A percentile compares a stretch with the other conserved stretches of the same genome.
These are phyloP conservation scores for Ophiocordyceps robertsii DNA, from an alignment of 2,329 filamentous ascomycete species.

Conservation along the genomic window DNA sequence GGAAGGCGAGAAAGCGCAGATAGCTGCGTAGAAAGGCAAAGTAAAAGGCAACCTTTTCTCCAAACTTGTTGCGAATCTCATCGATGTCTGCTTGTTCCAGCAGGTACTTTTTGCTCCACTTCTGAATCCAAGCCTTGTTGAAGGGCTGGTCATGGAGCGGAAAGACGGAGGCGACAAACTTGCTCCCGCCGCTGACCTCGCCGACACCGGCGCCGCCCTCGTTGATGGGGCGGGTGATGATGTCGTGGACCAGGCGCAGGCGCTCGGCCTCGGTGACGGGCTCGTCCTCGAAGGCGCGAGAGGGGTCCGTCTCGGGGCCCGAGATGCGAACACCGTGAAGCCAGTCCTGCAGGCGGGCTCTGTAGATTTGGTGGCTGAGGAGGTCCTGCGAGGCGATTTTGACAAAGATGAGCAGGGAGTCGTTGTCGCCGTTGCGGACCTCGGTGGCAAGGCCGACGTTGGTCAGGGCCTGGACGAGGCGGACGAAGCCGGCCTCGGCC, in stretches of 20 bases:
- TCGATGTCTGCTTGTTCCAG: conserved; percentile 55
- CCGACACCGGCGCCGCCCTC: conserved; percentile 72
- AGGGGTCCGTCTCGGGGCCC: conserved; percentile 61
- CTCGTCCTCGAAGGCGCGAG: conserved; percentile 53
- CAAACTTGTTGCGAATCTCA: conserved; percentile 62
- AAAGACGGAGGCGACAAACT: conserved; percentile 60
- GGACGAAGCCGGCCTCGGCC: conserved; percentile 63
- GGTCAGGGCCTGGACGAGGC: conserved; percentile 62
- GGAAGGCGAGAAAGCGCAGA: conserved; percentile 73
- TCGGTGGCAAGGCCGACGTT: conserved; percentile 75
- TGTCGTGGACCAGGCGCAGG: conserved; percentile 73
- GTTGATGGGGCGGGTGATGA: conserved; percentile 60
- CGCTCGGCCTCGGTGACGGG: conserved; percentile 81
- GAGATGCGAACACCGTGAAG: conserved; percentile 72
- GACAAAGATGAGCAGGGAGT: conserved; percentile 71
- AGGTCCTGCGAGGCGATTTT: conserved; percentile 64
- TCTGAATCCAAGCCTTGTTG: conserved; percentile 63
- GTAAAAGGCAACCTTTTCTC: conserved; percentile 82
- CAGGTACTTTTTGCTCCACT: conserved; percentile 59
- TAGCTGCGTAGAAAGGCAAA: conserved; percentile 91
- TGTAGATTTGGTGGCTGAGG: conserved; percentile 69
- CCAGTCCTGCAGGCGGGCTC: conserved; percentile 85
- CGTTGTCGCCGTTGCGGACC: conserved; percentile 65
- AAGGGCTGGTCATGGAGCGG: conserved; percentile 65
- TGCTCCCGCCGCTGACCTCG: conserved; percentile 55